Evolutionary conservation across 208 protist species (phyloP).

Genomic region (Lotmaria passim): DNA sequence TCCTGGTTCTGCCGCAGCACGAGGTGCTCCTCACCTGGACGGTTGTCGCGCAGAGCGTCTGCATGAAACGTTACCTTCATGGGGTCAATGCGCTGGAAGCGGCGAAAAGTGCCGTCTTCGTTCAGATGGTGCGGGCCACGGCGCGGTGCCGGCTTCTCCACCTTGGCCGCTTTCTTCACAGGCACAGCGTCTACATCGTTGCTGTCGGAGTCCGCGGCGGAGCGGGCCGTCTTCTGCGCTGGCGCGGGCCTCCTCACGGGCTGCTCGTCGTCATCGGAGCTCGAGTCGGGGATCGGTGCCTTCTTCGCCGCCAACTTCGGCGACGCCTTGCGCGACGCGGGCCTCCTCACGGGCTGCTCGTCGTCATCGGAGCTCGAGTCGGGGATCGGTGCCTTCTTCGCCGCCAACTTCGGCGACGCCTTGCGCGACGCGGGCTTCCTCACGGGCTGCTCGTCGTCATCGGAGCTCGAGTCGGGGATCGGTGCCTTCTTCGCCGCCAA

Average conservation of each 20-base stretch:
- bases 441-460: constrained; percentile 43
- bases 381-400: constrained; percentile 36
- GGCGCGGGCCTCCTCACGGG: constrained; percentile 36
- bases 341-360: constrained; percentile 39
- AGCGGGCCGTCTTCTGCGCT: constrained; percentile 11
- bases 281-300: constrained; percentile 35
- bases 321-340: constrained; percentile 32
- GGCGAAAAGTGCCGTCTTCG: constrained; percentile 50
- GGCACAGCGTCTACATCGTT: constrained; percentile 3
- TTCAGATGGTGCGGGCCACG: constrained; percentile 42
- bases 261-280: constrained; percentile 48
- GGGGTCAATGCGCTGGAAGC: constrained; percentile 83
- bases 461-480: constrained; percentile 32
- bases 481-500: constrained; percentile 35
- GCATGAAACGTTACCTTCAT: constrained; percentile 66
- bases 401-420: constrained; percentile 33
- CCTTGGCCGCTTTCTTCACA: constrained; percentile 24
- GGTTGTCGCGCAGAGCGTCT: constrained; percentile 70
- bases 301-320: constrained; percentile 37
- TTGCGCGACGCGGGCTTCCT: constrained; percentile 44
- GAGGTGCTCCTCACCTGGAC: constrained; percentile 69
- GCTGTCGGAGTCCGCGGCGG: constrained; percentile 32
- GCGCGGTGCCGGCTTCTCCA: constrained; percentile 12
- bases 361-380: constrained; percentile 50
- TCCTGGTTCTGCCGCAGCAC: constrained; percentile 83